A percentile compares a stretch with the other conserved stretches of the same genome.
Conservation (phyloP, 2,329 filamentous ascomycete genomes). For the Cercospora zeina region DNA sequence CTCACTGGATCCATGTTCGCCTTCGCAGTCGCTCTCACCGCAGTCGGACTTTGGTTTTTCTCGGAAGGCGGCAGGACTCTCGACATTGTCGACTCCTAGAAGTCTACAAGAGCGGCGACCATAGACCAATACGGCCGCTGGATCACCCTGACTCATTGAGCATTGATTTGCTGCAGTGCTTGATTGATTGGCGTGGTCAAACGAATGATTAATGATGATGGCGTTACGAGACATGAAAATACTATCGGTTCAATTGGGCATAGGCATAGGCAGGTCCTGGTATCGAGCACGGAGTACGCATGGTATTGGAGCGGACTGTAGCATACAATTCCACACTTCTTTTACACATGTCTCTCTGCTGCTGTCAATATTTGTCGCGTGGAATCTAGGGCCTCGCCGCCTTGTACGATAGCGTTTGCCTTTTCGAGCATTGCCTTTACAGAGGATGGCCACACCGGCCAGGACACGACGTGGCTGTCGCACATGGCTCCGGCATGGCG, state of each 20-base stretch:
- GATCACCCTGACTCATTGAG: background rate
- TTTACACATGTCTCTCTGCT: background rate
- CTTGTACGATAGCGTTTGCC: background rate
- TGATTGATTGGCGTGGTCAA: background rate
- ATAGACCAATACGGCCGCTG: background rate
- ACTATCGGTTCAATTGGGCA: background rate
- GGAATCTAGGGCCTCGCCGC: background rate
- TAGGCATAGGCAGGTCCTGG: constrained; percentile 16
- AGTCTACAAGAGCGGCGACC: background rate
- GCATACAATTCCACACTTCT: constrained; percentile 4
- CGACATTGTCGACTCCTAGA: constrained; percentile 20
- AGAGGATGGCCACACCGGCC: background rate
- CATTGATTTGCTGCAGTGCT: background rate
- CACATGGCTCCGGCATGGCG: constrained; percentile 1
- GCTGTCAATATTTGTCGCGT: background rate
- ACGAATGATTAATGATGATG: constrained; percentile 13
- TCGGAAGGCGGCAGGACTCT: constrained; percentile 12
- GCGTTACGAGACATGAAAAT: constrained; percentile 9
- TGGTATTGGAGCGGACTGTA: constrained; percentile 5
- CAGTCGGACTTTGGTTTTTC: constrained; percentile 22
- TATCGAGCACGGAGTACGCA: constrained; percentile 6
- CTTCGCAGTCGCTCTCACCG: constrained; percentile 21
- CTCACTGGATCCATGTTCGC: constrained; percentile 22
- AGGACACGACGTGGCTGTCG: background rate
- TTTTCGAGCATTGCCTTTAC: background rate